A percentile compares a stretch with the other conserved stretches of the same genome.
phyloP scores from a whole-genome alignment of 495 filamentous ascomycete species.

The Rostrohypoxylon terebratum region DNA sequence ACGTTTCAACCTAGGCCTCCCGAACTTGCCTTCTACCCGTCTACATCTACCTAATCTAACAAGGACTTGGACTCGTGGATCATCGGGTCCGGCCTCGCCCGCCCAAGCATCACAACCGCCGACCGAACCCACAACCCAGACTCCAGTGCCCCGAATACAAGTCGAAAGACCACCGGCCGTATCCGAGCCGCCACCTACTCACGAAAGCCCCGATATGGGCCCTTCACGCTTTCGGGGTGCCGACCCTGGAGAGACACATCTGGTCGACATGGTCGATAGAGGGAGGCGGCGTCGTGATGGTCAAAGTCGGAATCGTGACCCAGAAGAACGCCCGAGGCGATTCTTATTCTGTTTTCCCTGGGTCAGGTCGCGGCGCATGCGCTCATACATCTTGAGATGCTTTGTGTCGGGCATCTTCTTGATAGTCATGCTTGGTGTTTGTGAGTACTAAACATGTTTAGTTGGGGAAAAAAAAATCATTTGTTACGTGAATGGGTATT shows the following conservation, averaged over 20 bases:
- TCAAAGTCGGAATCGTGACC: constrained; percentile 37
- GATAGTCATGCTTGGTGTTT: constrained; percentile 66
- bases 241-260: constrained; percentile 51
- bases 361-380: constrained; percentile 64
- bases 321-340: constrained; percentile 49
- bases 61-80: constrained; percentile 51
- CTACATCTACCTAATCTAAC: constrained; percentile 56
- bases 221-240: constrained; percentile 51
- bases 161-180: constrained; percentile 23
- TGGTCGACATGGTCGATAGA: constrained; percentile 49
- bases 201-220: constrained; percentile 12
- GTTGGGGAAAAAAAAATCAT: background rate
- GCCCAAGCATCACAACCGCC: constrained; percentile 25
- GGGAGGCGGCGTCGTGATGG: constrained; percentile 41
- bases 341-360: constrained; percentile 66
- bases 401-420: constrained; percentile 68
- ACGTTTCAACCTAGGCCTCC: constrained; percentile 49
- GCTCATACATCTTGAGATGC: constrained; percentile 68
- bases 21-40: constrained; percentile 54
- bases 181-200: constrained; percentile 34
- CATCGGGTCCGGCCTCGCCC: constrained; percentile 48
- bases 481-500: constrained; percentile 18
- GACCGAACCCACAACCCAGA: constrained; percentile 8
- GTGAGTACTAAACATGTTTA: constrained; percentile 61
- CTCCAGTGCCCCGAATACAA: constrained; percentile 9